A percentile compares a stretch with the other conserved stretches of the same genome.
phyloP scores from a whole-genome alignment of 805 yeast species.

The Lipomyces japonicus region DNA sequence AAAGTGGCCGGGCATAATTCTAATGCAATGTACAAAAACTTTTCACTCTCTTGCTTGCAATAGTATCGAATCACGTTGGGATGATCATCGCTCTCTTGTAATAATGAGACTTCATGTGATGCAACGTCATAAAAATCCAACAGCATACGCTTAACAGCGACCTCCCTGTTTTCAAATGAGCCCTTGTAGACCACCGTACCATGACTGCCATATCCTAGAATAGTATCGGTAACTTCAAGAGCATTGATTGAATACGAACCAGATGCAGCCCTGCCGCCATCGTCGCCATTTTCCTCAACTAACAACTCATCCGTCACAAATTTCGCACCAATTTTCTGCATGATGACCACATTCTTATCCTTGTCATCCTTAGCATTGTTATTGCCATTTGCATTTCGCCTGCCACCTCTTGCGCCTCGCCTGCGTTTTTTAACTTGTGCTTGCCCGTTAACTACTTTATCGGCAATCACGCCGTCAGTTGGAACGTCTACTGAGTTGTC shows the following conservation, averaged over 20 bases:
- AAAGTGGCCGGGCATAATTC: slow-evolving; percentile 87
- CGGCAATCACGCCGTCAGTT: too few relatives aligned
- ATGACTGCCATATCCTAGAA: slow-evolving; percentile 82
- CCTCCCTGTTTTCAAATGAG: slow-evolving; percentile 84
- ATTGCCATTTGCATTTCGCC: slow-evolving; percentile 31
- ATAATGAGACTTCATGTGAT: slow-evolving; percentile 77
- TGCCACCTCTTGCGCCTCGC: slow-evolving; percentile 84
- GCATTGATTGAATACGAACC: slow-evolving; percentile 13
- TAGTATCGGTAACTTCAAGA: slow-evolving; percentile 61
- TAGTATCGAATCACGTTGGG: slow-evolving; percentile 91
- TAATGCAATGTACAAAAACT: slow-evolving; percentile 85
- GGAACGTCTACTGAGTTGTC: too few relatives aligned
- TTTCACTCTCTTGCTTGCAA: slow-evolving; percentile 86
- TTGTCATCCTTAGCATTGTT: background rate
- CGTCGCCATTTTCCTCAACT: background rate
- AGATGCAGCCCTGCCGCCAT: background rate
- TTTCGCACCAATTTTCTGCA: slow-evolving; percentile 1
- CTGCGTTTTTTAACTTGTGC: slow-evolving; percentile 56
- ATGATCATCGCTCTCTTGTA: slow-evolving; percentile 95
- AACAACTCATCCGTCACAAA: background rate
- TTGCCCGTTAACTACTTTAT: too few relatives aligned
- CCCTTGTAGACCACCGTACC: slow-evolving; percentile 95
- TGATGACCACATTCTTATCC: slow-evolving; percentile 2
- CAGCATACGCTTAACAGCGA: slow-evolving; percentile 92
- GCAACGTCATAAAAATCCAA: slow-evolving; percentile 92